These are phyloP conservation scores for Beta vulgaris DNA, from an alignment of 148 eudicot genomes.

Conservation along the genomic window DNA sequence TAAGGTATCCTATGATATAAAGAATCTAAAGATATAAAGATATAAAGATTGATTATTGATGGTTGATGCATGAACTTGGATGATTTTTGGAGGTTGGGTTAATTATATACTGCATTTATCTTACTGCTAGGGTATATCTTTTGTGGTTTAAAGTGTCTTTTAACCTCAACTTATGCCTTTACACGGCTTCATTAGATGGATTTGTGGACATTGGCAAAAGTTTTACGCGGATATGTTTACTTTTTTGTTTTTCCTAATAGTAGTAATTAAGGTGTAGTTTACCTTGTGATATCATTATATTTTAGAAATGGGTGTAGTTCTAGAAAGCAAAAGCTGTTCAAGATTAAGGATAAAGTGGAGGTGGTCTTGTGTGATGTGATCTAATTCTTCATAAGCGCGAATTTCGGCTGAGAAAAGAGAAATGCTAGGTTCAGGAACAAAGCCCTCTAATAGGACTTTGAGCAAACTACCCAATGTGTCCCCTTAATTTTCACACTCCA, in stretches of 20 bases:
- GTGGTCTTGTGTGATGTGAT: neutral
- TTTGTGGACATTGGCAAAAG: conserved; percentile 2
- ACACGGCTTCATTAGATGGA: conserved; percentile 11
- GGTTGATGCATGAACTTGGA: conserved; percentile 26
- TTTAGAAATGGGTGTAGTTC: neutral
- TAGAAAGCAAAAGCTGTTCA: neutral
- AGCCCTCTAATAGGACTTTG: too few relatives aligned
- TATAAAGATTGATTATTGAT: neutral
- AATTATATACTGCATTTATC: neutral
- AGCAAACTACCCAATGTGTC: too few relatives aligned
- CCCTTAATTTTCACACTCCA: too few relatives aligned
- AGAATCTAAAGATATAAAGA: neutral
- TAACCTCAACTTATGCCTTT: conserved; percentile 12
- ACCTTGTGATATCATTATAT: neutral
- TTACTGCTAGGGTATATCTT: neutral
- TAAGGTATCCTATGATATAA: too few relatives aligned
- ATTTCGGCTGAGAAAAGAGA: neutral
- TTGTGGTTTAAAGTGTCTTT: conserved; percentile 1
- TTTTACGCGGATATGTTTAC: conserved; percentile 16
- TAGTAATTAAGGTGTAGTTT: neutral
- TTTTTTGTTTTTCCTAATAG: conserved; percentile 1
- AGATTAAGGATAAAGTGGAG: neutral
- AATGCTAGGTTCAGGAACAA: too few relatives aligned
- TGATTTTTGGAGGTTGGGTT: conserved; percentile 4
- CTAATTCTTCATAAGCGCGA: neutral